Evolutionary conservation across 129 eudicot species (phyloP).

Genomic region (Chrysanthemum makinoi): DNA sequence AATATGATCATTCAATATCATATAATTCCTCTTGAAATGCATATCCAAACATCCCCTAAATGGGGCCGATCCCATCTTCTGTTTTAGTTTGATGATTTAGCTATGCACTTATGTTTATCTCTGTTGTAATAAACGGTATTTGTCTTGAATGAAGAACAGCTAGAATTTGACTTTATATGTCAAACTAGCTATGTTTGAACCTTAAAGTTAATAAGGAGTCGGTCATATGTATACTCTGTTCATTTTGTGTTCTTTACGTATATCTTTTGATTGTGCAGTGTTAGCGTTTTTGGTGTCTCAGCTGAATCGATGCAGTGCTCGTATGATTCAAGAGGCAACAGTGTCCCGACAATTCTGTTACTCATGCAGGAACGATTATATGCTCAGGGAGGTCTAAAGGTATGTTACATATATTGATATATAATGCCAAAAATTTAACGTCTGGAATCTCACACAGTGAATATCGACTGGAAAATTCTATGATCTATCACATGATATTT

Average conservation of each 20-base stretch:
- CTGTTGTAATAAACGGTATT: not conserved
- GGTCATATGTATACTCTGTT: too few relatives aligned
- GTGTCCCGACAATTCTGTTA: conserved; percentile 87
- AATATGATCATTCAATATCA: not conserved
- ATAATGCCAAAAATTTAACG: not conserved
- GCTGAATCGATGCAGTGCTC: conserved; percentile 37
- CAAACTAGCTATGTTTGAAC: not conserved
- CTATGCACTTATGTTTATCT: not conserved
- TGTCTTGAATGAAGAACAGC: conserved; percentile 3
- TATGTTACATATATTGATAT: conserved; percentile 30
- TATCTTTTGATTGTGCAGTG: conserved; percentile 44
- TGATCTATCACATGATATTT: conserved; percentile 3
- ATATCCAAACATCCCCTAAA: conserved; percentile 10
- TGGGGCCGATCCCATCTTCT: not conserved
- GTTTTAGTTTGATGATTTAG: not conserved
- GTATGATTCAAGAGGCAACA: conserved; percentile 79
- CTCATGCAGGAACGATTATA: conserved; percentile 90
- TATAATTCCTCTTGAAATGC: not conserved
- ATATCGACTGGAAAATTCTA: not conserved
- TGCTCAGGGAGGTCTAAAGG: conserved; percentile 85
- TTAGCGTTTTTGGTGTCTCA: conserved; percentile 91
- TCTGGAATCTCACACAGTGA: conserved; percentile 7
- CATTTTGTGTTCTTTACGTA: conserved; percentile 13
- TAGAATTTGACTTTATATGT: conserved; percentile 1
- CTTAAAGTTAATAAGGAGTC: not conserved